Evolutionary conservation across 768 basidiomycete genomes (phyloP), one percentile per base, ranked within the genome.

Genomic region (Xerocomellus chrysenteron): DNA sequence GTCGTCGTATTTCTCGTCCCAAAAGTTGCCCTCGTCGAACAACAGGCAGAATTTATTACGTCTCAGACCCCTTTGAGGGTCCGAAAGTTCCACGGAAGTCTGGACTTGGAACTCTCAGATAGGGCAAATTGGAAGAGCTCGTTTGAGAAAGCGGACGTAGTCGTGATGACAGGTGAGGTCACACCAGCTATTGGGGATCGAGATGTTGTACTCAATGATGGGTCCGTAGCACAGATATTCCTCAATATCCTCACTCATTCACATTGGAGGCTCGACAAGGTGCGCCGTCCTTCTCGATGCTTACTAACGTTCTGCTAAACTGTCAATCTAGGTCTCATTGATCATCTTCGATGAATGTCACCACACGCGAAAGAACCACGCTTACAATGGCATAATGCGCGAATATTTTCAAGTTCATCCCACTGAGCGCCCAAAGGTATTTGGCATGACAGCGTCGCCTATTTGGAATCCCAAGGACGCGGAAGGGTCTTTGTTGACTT

Each of bases 381-480:
- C 83, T 1, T 82, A 82, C 55, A 82, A 82, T 50, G 77, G 77
- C 19, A 80, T 86, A 54, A 82, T 86, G 81, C 74, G 75, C 19
- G 78, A 84, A 46, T 82, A 85, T 66, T 84, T 79, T 58, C 76
- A 76, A 51, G 75, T 68, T 43, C 77, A 73, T 40, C 64, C 41
- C 28, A 48, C 64, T 2, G 64, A 74, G 19, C 77, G 87, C n/a
- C 90, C 91, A 11, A 92, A 90, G 67, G 78, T 96, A n/a, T 91
- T 95, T 57, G 94, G 94, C 4, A 89, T 96, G 86, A 95, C 94
- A 0, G 94, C 94, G 0, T 93, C 90, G 17, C 93, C 93, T 0
- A 84, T 93, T 26, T 92, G 88, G 87, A 89, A 90, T 59, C 79
- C 83, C 13, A 86, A 82, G 59, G 81, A 91, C 50, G 84, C 90